These are phyloP conservation scores for Moelleriella libera DNA, from an alignment of 2,329 filamentous ascomycete species.

Conservation along the genomic window DNA sequence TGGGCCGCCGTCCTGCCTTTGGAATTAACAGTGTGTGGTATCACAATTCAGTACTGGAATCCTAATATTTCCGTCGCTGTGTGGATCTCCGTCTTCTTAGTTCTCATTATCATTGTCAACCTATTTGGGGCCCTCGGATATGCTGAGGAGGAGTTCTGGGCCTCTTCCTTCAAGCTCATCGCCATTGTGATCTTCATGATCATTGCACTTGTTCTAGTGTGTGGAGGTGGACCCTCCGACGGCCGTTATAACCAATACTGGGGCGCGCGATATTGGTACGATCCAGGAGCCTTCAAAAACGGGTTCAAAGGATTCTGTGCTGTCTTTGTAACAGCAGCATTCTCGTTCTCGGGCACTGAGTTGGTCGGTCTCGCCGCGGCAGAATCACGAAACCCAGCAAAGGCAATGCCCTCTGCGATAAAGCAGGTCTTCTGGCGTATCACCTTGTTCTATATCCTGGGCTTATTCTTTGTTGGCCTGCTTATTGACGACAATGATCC, in stretches of 20 bases:
- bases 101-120: conserved; percentile 31
- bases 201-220: conserved; percentile 41
- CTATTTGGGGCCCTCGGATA: conserved; percentile 36
- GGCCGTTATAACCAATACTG: conserved; percentile 30
- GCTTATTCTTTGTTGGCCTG: conserved; percentile 36
- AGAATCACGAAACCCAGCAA: conserved; percentile 55
- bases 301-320: conserved; percentile 63
- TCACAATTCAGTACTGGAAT: conserved; percentile 39
- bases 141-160: conserved; percentile 37
- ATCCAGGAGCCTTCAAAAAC: conserved; percentile 47
- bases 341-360: conserved; percentile 60
- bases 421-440: conserved; percentile 61
- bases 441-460: conserved; percentile 39
- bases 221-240: conserved; percentile 41
- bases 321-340: conserved; percentile 60
- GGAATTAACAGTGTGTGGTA: conserved; percentile 32
- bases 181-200: conserved; percentile 46
- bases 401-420: conserved; percentile 65
- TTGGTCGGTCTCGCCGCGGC: conserved; percentile 29
- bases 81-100: conserved; percentile 35
- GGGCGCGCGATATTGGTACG: conserved; percentile 34
- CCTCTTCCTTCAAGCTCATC: conserved; percentile 36
- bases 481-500: conserved; percentile 30
- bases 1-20: conserved; percentile 33
- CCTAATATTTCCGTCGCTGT: conserved; percentile 26